Conservation (phyloP, 768 basidiomycete genomes). For the Erythrobasidium yunnanense region DNA sequence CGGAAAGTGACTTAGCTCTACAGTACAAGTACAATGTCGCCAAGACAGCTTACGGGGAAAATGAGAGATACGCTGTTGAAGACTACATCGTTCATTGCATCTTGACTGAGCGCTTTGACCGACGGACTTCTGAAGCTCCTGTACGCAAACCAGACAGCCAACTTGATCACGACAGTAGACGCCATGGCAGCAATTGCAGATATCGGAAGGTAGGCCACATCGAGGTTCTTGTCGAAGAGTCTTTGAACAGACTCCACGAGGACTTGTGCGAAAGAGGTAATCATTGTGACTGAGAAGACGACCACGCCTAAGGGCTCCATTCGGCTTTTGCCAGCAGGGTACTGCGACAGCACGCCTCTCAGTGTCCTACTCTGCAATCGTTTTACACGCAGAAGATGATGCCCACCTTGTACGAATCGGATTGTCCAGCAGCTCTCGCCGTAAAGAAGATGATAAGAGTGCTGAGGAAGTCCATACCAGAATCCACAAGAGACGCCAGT, state of each 20-base stretch:
- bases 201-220: conserved; percentile 30
- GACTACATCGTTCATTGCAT: conserved; percentile 44
- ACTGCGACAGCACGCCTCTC: conserved; percentile 35
- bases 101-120: conserved; percentile 43
- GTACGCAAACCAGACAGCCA: conserved; percentile 35
- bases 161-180: conserved; percentile 43
- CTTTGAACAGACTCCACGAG: conserved; percentile 44
- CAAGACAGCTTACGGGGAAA: conserved; percentile 38
- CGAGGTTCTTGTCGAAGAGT: conserved; percentile 34
- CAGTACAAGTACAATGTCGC: neutral
- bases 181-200: conserved; percentile 38
- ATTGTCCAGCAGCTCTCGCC: conserved; percentile 39
- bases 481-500: conserved; percentile 44
- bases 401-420: conserved; percentile 12
- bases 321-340: conserved; percentile 41
- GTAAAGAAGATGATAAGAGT: conserved; percentile 45
- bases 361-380: neutral
- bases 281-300: conserved; percentile 45
- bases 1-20: neutral
- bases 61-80: conserved; percentile 45
- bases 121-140: conserved; percentile 10
- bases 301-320: conserved; percentile 45
- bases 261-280: conserved; percentile 40
- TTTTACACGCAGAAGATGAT: neutral
- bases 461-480: conserved; percentile 43